These are phyloP conservation scores for Heliosperma pusillum DNA, from an alignment of 148 eudicot species.

Conservation along the genomic window DNA sequence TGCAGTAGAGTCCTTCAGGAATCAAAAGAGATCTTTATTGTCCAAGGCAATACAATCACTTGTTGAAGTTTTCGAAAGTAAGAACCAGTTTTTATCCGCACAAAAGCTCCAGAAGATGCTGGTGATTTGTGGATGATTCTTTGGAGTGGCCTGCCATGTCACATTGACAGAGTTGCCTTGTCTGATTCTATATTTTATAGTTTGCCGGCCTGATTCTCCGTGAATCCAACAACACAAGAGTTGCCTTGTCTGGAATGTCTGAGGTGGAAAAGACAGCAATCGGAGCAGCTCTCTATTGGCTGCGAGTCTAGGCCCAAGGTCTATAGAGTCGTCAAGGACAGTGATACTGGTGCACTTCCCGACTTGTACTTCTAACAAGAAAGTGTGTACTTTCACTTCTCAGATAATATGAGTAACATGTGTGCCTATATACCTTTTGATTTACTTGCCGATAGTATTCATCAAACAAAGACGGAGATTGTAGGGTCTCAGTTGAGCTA, in stretches of 20 bases:
- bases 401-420: background rate
- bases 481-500: background rate
- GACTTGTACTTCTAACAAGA: background rate
- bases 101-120: slow-evolving; percentile 27
- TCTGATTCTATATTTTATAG: background rate
- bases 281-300: background rate
- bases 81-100: slow-evolving; percentile 37
- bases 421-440: too few species aligned
- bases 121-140: slow-evolving; percentile 17
- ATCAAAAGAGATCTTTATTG: slow-evolving; percentile 54
- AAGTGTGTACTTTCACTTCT: background rate
- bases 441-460: too few species aligned
- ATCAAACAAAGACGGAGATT: background rate
- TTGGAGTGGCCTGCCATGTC: background rate
- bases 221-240: background rate
- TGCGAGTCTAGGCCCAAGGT: background rate
- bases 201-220: background rate
- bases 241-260: background rate
- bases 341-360: background rate
- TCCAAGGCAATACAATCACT: slow-evolving; percentile 52
- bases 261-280: too few species aligned
- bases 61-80: slow-evolving; percentile 48
- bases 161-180: background rate
- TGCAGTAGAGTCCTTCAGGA: slow-evolving; percentile 32
- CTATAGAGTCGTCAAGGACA: slow-evolving; percentile 3